Base-by-base conservation (phyloP, 2,329 filamentous ascomycete genomes). In the Trichoderma guizhouense region DNA sequence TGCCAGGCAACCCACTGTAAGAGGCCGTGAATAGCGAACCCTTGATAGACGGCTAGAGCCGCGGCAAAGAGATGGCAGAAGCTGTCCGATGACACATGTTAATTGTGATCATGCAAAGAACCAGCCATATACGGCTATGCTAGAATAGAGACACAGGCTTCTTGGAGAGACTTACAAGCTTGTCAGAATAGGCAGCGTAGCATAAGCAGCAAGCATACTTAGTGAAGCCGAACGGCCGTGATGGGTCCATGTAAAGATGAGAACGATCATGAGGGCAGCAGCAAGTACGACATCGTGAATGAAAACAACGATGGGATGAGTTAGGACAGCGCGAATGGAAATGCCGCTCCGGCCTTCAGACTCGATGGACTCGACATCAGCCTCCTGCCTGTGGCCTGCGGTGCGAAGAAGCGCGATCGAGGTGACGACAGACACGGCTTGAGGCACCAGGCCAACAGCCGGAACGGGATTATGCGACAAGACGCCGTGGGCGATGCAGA, bases 151-250 rank as follows among this genome's bases (percentile, higher is more conserved):
- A 18, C 3, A 9, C 18, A 60, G 3, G 8, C 7, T 1, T 55
- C 8, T 18, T 26, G 11, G 3, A 24, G 26, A 6, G 39, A 75
- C 81, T 74, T 77, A 84, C 83, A 84, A 83, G 74, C 81, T 83
- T 39, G 80, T 71, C 32, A 84, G 74, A 57, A 84, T 76, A 47
- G 83, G 83, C 21, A 84, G 79, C 3, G 83, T 84, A 12, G 79
- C 79, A 73, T 84, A 84, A 14, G 83, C 80, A 47, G 82, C 82
- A 36, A 84, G 77, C 82, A 83, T 83, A 53, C 78, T 80, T 63
- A 83, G 72, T 67, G 79, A 77, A 3, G 79, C 75, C 32, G 77
- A 76, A 12, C 71, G 63, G 7, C 75, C 72, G 18, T 76, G 76
- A 39, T 74, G 73, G 51, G 80, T 79, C 82, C 82, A 84, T 1